Evolutionary conservation across 352 stramenopile genomes (phyloP), one percentile per base, ranked within the genome.

Genomic region (Pythium grandisporangium): DNA sequence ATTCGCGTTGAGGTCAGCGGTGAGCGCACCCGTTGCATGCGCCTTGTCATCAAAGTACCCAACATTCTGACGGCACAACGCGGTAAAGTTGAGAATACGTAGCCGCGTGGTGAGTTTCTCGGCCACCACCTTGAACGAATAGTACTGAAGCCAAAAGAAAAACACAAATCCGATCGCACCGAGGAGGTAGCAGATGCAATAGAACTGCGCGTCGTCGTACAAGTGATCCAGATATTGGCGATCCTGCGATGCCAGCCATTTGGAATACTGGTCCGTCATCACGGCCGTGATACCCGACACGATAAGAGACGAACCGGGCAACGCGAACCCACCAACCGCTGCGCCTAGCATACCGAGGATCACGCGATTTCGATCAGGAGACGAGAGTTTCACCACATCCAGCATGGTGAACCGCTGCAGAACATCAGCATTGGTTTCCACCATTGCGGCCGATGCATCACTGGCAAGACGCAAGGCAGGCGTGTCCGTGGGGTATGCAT

Each of bases 401-500:
- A 32, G 27, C 27, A 32, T 13, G 13, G 8, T 8, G 13, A 32
- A 32, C 27, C 13, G 8, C 13, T 0, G 64, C 14, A 10, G 10
- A 17, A 51, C 26, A 11, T 40, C 35, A 29, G 55, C 51, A 25
- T 53, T 42, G 6, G 74, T 48, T 2, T 45, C 37, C 6, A 12
- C 42, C 55, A 48, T 2, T 57, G 52, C 12, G 63, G 46, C 50
- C 55, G 29, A 22, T 33, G 64, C 13, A 77, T 86, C 8, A 74
- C 77, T 47, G 88, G 8, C 75, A 19, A 6, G 37, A 33, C 22
- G 53, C 92, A 21, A 92, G 45, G 25, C 84, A 59, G 8, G 96
- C 8, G 8, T 32, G 8, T 32, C 27, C 27, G 8, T 13, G 27
- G 13, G 8, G 8, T 32, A 13, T 32, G 8, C 27, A n/a, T n/a